phyloP scores from a whole-genome alignment of 2,329 filamentous ascomycete species.

The Periconia sp. region DNA sequence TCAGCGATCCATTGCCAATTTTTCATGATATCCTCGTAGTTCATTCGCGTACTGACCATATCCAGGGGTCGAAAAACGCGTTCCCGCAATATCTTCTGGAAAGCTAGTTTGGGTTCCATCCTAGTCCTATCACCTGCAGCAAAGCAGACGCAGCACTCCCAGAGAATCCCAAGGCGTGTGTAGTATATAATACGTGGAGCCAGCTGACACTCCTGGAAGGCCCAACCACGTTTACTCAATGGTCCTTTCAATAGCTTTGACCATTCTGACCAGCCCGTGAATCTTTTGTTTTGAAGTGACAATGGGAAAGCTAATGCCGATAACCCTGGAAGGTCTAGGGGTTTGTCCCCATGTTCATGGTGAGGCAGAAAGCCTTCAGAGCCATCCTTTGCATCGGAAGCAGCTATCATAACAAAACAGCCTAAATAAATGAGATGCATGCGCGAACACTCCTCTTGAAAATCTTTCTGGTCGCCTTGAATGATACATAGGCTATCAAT shows the following conservation, averaged over 20 bases:
- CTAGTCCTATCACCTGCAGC: not conserved
- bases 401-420: conserved; percentile 1
- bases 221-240: conserved; percentile 1
- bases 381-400: conserved; percentile 2
- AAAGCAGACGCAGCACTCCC: conserved; percentile 1
- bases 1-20: not conserved
- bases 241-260: not conserved
- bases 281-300: not conserved
- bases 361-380: conserved; percentile 1
- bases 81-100: not conserved
- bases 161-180: not conserved
- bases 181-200: conserved; percentile 3
- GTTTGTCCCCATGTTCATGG: not conserved
- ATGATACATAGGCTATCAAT: conserved; percentile 12
- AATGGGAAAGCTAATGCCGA: not conserved
- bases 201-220: conserved; percentile 3
- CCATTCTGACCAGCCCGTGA: not conserved
- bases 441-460: conserved; percentile 1
- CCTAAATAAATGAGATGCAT: conserved; percentile 2
- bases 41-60: not conserved
- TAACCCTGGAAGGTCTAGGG: not conserved
- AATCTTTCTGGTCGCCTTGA: conserved; percentile 2
- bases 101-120: not conserved
- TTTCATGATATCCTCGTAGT: not conserved
- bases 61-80: not conserved